Evolutionary conservation across 2,329 filamentous ascomycete genomes (phyloP).

Genomic region (Aspergillus latus): DNA sequence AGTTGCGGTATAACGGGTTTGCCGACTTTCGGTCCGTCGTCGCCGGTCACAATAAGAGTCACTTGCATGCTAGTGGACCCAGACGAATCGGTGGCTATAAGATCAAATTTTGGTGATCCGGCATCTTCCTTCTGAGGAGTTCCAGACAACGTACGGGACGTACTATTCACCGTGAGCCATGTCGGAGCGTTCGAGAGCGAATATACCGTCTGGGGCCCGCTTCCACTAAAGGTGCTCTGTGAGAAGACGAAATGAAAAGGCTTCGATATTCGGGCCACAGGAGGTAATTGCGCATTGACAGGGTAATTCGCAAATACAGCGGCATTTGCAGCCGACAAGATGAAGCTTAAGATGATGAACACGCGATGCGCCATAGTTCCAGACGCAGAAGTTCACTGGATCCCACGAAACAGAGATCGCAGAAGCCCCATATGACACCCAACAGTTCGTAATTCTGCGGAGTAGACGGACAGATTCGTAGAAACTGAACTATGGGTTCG

Average conservation of each 20-base stretch:
- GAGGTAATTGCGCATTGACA: constrained; percentile 80
- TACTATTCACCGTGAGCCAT: constrained; percentile 73
- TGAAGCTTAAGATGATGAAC: constrained; percentile 27
- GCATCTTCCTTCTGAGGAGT: constrained; percentile 61
- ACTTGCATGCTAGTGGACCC: constrained; percentile 65
- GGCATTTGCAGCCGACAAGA: constrained; percentile 32
- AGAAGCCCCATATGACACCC: constrained; percentile 2
- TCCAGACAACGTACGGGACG: constrained; percentile 66
- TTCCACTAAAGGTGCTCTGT: constrained; percentile 67
- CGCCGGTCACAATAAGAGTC: constrained; percentile 67
- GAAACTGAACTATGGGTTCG: constrained; percentile 7
- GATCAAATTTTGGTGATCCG: constrained; percentile 62
- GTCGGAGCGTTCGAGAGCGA: constrained; percentile 63
- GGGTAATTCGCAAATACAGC: constrained; percentile 60
- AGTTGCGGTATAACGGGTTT: constrained; percentile 40
- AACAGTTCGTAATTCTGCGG: background rate
- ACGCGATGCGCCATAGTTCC: constrained; percentile 31
- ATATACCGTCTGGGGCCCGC: constrained; percentile 60
- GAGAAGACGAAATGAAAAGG: constrained; percentile 47
- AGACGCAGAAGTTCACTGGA: constrained; percentile 18
- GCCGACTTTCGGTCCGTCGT: constrained; percentile 37
- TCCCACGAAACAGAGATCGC: constrained; percentile 20
- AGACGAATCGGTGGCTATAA: constrained; percentile 68
- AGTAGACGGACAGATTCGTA: constrained; percentile 15
- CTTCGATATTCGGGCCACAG: constrained; percentile 68